Evolutionary conservation across 139 green algal species (phyloP).

Genomic region (Chlorella sorokiniana): DNA sequence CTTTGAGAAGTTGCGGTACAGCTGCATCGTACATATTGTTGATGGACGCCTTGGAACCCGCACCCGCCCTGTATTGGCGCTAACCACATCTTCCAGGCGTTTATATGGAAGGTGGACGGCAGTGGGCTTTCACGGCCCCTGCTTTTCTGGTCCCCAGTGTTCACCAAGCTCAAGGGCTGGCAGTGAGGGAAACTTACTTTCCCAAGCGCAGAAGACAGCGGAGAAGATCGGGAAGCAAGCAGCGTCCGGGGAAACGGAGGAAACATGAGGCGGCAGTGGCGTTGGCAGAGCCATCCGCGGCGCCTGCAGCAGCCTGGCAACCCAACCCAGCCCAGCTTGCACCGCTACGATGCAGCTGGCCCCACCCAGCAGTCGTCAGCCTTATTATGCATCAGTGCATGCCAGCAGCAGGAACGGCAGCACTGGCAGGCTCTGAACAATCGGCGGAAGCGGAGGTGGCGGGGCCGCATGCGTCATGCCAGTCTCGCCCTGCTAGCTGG

Average conservation of each 20-base stretch:
- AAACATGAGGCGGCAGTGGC: background rate
- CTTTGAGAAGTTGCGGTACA: no score
- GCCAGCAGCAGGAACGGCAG: constrained; percentile 7
- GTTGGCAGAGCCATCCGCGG: background rate
- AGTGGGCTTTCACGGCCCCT: background rate
- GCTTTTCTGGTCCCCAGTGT: background rate
- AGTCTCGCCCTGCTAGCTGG: background rate
- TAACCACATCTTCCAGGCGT: no score
- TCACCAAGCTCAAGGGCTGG: background rate
- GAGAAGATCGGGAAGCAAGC: background rate
- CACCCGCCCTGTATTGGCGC: no score
- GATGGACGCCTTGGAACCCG: no score
- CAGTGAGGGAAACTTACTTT: background rate
- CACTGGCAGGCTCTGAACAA: background rate
- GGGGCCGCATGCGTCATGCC: no score
- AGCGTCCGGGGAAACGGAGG: background rate
- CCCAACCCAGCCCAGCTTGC: constrained; percentile 17
- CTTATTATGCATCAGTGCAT: constrained; percentile 9
- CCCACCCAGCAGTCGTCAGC: constrained; percentile 10
- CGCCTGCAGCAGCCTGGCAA: background rate
- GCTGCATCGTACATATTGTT: no score
- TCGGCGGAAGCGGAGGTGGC: no score
- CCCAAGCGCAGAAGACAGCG: background rate
- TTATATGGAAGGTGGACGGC: constrained; percentile 3
- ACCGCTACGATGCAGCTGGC: constrained; percentile 7